phyloP scores from a whole-genome alignment of 2,329 filamentous ascomycete species.

The Penicillium sp. region DNA sequence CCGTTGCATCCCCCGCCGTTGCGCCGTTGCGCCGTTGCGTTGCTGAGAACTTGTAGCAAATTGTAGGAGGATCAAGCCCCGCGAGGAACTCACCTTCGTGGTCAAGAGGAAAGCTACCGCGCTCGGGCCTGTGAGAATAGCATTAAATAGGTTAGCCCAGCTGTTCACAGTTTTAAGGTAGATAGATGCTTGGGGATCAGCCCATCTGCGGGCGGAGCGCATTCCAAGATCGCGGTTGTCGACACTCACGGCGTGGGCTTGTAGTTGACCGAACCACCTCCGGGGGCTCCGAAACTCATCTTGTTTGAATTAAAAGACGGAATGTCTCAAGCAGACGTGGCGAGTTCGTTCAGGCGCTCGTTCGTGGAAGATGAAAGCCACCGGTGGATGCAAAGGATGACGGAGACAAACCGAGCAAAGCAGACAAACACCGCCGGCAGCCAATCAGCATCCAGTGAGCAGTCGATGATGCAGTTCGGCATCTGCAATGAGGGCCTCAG shows the following conservation, averaged over 20 bases:
- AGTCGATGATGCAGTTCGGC: slow-evolving; percentile 14
- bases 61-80: background rate
- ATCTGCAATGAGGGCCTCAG: background rate
- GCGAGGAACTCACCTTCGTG: slow-evolving; percentile 68
- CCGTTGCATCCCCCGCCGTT: background rate
- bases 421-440: slow-evolving; percentile 25
- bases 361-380: background rate
- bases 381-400: background rate
- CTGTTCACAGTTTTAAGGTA: too few species aligned
- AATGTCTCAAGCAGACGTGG: background rate
- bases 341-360: background rate
- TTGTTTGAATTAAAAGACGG: background rate
- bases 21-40: too few species aligned
- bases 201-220: background rate
- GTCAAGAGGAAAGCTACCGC: slow-evolving; percentile 94
- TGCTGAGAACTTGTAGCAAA: too few species aligned
- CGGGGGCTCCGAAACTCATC: slow-evolving; percentile 71
- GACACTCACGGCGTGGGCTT: slow-evolving; percentile 71
- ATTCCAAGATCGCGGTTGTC: slow-evolving; percentile 1
- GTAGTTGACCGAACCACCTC: slow-evolving; percentile 64
- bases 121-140: slow-evolving; percentile 68
- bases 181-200: background rate
- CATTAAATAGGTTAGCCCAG: background rate
- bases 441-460: slow-evolving; percentile 17
- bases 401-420: slow-evolving; percentile 38